These are phyloP conservation scores for Hansenula lynferdii DNA, from an alignment of 1,139 yeast genomes.

Conservation along the genomic window DNA sequence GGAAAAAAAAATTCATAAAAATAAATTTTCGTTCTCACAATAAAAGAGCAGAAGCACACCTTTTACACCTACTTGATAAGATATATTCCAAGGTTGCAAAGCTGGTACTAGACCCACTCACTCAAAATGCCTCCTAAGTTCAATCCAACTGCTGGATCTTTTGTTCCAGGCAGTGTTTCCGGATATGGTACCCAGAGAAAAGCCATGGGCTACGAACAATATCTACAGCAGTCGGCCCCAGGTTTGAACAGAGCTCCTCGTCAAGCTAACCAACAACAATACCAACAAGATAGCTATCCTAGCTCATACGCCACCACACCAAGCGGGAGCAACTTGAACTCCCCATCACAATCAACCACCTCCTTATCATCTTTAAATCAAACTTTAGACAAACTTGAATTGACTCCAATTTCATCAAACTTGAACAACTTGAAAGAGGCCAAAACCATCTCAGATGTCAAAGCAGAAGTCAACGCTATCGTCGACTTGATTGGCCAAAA, in stretches of 20 bases:
- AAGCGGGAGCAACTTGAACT: constrained; percentile 15
- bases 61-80: no score
- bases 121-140: no score
- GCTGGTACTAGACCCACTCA: no score
- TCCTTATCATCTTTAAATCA: constrained; percentile 69
- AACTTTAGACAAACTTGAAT: constrained; percentile 60
- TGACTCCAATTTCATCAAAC: constrained; percentile 65
- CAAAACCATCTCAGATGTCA: constrained; percentile 57
- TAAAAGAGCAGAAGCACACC: no score
- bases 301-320: constrained; percentile 23
- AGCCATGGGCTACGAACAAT: constrained; percentile 21
- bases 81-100: no score
- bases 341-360: constrained; percentile 38
- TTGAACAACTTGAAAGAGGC: constrained; percentile 54
- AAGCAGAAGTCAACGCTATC: constrained; percentile 54
- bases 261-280: no score
- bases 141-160: no score
- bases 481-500: constrained; percentile 42
- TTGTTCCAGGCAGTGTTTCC: no score
- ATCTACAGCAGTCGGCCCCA: constrained; percentile 10
- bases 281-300: constrained; percentile 7
- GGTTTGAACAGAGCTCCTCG: constrained; percentile 14
- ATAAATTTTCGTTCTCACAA: no score
- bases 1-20: no score
- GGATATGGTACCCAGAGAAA: constrained; percentile 16